A percentile compares a stretch with the other conserved stretches of the same genome.
Conservation (phyloP, 257 asterid species). For the Euphrasia confusa region DNA sequence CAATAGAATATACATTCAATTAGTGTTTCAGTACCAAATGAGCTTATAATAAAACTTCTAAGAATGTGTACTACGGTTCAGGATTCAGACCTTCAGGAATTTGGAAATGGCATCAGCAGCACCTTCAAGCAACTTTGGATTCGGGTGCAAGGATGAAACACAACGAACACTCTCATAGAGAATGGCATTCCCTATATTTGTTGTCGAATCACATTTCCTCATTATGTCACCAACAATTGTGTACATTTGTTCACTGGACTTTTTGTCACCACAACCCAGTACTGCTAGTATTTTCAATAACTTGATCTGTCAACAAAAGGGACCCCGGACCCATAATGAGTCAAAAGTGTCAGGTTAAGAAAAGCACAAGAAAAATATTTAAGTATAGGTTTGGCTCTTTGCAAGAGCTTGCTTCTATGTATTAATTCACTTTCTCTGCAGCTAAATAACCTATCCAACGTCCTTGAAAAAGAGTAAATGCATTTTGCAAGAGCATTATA, state of each 20-base stretch:
- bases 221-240: constrained; percentile 80
- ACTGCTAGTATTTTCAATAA: constrained; percentile 73
- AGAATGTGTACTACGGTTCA: constrained; percentile 22
- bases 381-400: constrained; percentile 15
- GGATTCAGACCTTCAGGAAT: constrained; percentile 65
- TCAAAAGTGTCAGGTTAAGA: not conserved
- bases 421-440: constrained; percentile 17
- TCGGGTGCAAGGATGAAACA: constrained; percentile 79
- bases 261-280: constrained; percentile 84
- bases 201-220: constrained; percentile 77
- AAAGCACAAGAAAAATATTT: not conserved
- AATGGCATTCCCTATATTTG: constrained; percentile 90
- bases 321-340: not conserved
- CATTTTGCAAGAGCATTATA: constrained; percentile 3
- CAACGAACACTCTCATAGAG: constrained; percentile 92
- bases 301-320: constrained; percentile 58
- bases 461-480: constrained; percentile 1
- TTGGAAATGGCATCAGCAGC: constrained; percentile 90
- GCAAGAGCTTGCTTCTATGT: constrained; percentile 20
- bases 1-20: constrained; percentile 28
- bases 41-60: constrained; percentile 2
- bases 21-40: constrained; percentile 12
- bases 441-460: constrained; percentile 1
- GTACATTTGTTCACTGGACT: constrained; percentile 94
- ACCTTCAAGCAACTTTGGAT: constrained; percentile 76